Evolutionary conservation across 805 yeast species (phyloP), one percentile per base, ranked within the genome.

Genomic region (Candida nonsorbophila): DNA sequence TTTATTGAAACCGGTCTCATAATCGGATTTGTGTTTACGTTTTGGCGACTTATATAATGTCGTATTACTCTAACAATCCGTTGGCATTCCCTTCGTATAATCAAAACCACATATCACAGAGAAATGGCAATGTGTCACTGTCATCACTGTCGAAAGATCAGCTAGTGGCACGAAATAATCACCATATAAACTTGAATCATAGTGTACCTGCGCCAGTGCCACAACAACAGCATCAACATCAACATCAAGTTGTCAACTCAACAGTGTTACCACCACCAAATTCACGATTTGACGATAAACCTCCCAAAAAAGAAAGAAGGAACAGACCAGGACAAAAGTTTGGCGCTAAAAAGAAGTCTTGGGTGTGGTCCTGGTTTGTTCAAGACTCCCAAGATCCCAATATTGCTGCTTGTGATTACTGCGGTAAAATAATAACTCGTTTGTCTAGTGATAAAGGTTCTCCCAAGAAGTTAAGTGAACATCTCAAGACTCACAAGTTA

Each of bases 321-420:
- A 70, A 69, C 42, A 56, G 70, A 29, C 77, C 77, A 1, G 77
- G 77, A 6, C 75, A 68, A 39, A 68, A 64, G 40, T 72, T 71
- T 36, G 80, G 80, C 11, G 80, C 80, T 11, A 73, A 72, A 42
- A 74, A 74, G 60, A 68, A 65, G 40, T 71, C 76, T 18, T 74
- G 79, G 79, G 79, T 74, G 9, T 74, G 80, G 80, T 51, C 65
- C 13, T 74, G 80, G 79, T 74, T 74, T 42, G 58, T 58, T 9
- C 79, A 74, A 41, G 77, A 72, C 43, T 44, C 47, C 11, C 38
- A 38, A 12, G 70, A 74, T 39, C 60, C 68, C 28, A 70, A 72
- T 32, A 37, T 66, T 12, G 79, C 79, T 2, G 67, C 67, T 3
- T 74, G 80, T 49, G 76, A 72, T 36, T 59, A 49, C 35, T 74